A percentile compares a stretch with the other conserved stretches of the same genome.
phyloP scores from a whole-genome alignment of 176 grass and related monocot genomes.

The Bonia amplexicaulis region DNA sequence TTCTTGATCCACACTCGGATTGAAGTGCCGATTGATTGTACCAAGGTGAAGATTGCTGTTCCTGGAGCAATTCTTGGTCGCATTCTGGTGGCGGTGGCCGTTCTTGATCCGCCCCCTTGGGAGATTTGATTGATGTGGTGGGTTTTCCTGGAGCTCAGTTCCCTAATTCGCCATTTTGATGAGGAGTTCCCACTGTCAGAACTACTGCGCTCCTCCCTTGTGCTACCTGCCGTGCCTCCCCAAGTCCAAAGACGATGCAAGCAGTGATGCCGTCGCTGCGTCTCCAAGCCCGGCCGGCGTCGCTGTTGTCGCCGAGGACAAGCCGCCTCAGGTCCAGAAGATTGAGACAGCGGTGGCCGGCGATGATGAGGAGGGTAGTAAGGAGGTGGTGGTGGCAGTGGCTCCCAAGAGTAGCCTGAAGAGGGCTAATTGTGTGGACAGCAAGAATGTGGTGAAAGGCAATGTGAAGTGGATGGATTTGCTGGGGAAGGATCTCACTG shows the following conservation, averaged over 20 bases:
- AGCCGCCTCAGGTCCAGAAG: conserved; percentile 39
- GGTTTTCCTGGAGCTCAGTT: conserved; percentile 29
- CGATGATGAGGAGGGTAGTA: conserved; percentile 7
- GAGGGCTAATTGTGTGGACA: conserved; percentile 30
- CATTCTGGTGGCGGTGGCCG: conserved; percentile 5
- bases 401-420: conserved; percentile 71
- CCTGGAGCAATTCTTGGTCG: background rate
- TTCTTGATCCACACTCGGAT: conserved; percentile 18
- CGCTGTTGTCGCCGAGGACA: conserved; percentile 18
- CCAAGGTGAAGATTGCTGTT: background rate
- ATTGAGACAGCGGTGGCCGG: conserved; percentile 18
- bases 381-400: background rate
- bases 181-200: conserved; percentile 71
- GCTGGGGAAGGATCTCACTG: conserved; percentile 76
- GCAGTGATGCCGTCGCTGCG: conserved; percentile 1
- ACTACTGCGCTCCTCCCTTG: conserved; percentile 43
- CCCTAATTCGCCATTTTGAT: conserved; percentile 50
- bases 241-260: conserved; percentile 43
- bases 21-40: background rate
- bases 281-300: background rate
- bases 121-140: conserved; percentile 53
- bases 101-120: background rate
- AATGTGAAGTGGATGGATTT: conserved; percentile 96
- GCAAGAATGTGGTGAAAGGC: conserved; percentile 32
- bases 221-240: conserved; percentile 45